Evolutionary conservation across 257 asterid genomes (phyloP).

Genomic region (Rubia yunnanensis): DNA sequence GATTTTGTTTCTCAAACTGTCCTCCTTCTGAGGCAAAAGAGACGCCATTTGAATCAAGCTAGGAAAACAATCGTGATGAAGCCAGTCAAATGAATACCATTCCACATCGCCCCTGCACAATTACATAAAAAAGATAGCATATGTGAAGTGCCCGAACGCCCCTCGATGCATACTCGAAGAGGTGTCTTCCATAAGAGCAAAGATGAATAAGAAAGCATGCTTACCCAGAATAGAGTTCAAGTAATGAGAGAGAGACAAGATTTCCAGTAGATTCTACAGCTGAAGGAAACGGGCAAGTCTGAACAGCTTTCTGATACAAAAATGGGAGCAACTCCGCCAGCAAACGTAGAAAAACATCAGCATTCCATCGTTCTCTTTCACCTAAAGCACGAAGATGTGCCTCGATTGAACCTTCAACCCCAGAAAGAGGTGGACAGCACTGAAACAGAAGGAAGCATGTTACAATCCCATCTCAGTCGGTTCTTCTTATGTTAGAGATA

Average conservation of each 20-base stretch:
- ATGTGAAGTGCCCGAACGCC: not conserved
- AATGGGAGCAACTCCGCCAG: constrained; percentile 63
- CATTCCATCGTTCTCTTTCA: constrained; percentile 94
- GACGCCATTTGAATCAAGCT: constrained; percentile 69
- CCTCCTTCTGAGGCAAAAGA: constrained; percentile 94
- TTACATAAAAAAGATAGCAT: constrained; percentile 9
- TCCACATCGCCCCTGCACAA: constrained; percentile 64
- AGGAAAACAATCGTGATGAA: constrained; percentile 79
- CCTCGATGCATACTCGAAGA: not conserved
- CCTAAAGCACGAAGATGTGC: constrained; percentile 91
- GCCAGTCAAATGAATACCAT: constrained; percentile 91
- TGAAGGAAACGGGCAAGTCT: constrained; percentile 69
- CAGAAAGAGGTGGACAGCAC: constrained; percentile 94
- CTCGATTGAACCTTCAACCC: constrained; percentile 96
- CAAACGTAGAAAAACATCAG: constrained; percentile 82
- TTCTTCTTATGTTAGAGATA: constrained; percentile 2
- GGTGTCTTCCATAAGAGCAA: not conserved
- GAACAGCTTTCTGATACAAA: constrained; percentile 61
- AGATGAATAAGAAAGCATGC: constrained; percentile 8
- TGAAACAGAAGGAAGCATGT: constrained; percentile 34
- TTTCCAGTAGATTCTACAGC: constrained; percentile 42
- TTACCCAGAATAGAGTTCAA: constrained; percentile 72
- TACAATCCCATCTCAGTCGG: constrained; percentile 16
- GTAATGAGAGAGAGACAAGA: constrained; percentile 45
- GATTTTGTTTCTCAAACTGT: constrained; percentile 63